phyloP scores from a whole-genome alignment of 1,139 yeast genomes.

The Kazachstania sp. region DNA sequence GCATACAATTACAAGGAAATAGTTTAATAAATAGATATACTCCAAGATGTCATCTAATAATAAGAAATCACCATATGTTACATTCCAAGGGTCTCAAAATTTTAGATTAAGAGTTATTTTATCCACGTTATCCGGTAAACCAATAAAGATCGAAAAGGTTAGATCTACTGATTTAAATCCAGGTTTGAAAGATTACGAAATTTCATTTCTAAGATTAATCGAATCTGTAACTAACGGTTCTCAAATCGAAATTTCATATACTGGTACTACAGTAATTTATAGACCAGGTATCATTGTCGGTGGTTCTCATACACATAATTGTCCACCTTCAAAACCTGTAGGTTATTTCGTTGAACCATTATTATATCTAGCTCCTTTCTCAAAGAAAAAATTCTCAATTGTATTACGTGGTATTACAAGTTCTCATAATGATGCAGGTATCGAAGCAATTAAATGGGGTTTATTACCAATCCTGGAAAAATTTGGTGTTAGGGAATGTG shows the following conservation, averaged over 20 bases:
- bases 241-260: slow-evolving; percentile 84
- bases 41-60: background rate
- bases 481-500: slow-evolving; percentile 87
- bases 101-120: slow-evolving; percentile 69
- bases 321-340: slow-evolving; percentile 71
- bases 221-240: slow-evolving; percentile 91
- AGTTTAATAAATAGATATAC: background rate
- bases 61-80: slow-evolving; percentile 5
- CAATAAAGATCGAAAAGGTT: slow-evolving; percentile 75
- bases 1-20: no score
- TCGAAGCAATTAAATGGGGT: slow-evolving; percentile 92
- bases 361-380: slow-evolving; percentile 83
- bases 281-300: slow-evolving; percentile 90
- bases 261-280: slow-evolving; percentile 90
- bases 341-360: slow-evolving; percentile 90
- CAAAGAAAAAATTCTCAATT: slow-evolving; percentile 75
- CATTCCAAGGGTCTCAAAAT: slow-evolving; percentile 62
- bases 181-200: slow-evolving; percentile 87
- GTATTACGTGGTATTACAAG: slow-evolving; percentile 79
- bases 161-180: slow-evolving; percentile 84
- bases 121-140: slow-evolving; percentile 76
- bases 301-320: slow-evolving; percentile 72
- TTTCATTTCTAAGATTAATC: slow-evolving; percentile 75
- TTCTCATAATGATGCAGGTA: slow-evolving; percentile 63
- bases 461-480: slow-evolving; percentile 82